Percentiles rank a stretch among this genome's conserved stretches.
phyloP scores from a whole-genome alignment of 768 basidiomycete species.

The Gloeostereum incarnatum region DNA sequence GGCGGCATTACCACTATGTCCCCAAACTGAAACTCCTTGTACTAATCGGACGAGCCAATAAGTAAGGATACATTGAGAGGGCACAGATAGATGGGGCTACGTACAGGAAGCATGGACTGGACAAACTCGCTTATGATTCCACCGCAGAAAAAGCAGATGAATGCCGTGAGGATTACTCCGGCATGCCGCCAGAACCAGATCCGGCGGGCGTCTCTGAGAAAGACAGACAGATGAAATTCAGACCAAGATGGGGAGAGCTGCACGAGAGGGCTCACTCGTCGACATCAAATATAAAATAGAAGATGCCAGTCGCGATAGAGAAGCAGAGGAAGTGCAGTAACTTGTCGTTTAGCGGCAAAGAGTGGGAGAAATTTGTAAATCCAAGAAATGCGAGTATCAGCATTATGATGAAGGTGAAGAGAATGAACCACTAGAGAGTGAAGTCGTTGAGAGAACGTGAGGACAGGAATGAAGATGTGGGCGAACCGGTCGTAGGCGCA shows the following conservation, averaged over 20 bases:
- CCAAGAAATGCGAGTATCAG: constrained; percentile 64
- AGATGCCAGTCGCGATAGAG: constrained; percentile 62
- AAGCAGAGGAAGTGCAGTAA: constrained; percentile 75
- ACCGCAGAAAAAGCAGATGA: constrained; percentile 73
- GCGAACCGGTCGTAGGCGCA: constrained; percentile 61
- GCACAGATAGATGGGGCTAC: constrained; percentile 6
- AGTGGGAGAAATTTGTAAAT: constrained; percentile 59
- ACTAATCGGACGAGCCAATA: constrained; percentile 24
- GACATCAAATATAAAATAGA: constrained; percentile 83
- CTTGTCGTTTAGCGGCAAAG: constrained; percentile 71
- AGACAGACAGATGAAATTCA: not conserved
- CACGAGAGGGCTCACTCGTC: constrained; percentile 56
- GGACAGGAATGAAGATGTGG: constrained; percentile 9
- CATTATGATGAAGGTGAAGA: constrained; percentile 63
- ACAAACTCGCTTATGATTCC: constrained; percentile 78
- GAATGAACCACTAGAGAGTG: constrained; percentile 63
- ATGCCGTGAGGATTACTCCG: constrained; percentile 54
- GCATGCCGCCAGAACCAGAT: constrained; percentile 85
- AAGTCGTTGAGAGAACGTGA: not conserved
- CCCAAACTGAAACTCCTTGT: constrained; percentile 63
- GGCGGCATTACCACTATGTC: constrained; percentile 53
- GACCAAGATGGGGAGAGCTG: not conserved
- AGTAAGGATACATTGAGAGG: not conserved
- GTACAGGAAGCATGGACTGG: constrained; percentile 69
- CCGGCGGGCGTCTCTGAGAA: constrained; percentile 56